A percentile compares a stretch with the other conserved stretches of the same genome.
phyloP scores from a whole-genome alignment of 441 rosid genomes.

The Flueggea neowawraea region DNA sequence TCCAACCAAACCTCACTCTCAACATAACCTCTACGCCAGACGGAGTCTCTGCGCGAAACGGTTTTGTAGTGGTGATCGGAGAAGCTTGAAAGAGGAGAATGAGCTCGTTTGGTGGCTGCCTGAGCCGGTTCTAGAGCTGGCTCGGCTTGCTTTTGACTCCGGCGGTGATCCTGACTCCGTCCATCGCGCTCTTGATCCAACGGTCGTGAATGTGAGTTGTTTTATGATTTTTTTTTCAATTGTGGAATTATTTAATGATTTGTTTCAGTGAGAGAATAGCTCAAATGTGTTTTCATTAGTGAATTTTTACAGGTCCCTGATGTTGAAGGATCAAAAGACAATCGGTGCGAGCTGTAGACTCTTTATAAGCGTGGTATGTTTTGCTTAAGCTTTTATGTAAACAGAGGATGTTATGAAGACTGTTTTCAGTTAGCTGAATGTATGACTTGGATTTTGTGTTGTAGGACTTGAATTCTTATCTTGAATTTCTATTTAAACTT shows the following conservation, averaged over 20 bases:
- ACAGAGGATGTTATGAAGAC: too few species aligned
- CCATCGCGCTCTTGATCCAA: slow-evolving; percentile 64
- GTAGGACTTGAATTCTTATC: slow-evolving; percentile 74
- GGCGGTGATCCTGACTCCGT: slow-evolving; percentile 71
- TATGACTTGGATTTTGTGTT: not conserved
- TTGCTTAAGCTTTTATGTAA: not conserved
- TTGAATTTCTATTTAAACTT: slow-evolving; percentile 63
- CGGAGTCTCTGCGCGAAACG: slow-evolving; percentile 19
- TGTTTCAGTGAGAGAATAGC: not conserved
- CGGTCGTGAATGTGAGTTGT: slow-evolving; percentile 44
- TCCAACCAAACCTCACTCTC: slow-evolving; percentile 14
- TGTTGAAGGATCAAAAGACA: slow-evolving; percentile 42
- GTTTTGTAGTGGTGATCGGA: not conserved
- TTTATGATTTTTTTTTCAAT: not conserved
- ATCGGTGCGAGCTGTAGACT: slow-evolving; percentile 56
- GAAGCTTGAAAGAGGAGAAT: slow-evolving; percentile 31
- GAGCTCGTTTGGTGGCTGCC: slow-evolving; percentile 91
- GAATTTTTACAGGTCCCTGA: slow-evolving; percentile 54
- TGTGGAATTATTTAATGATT: not conserved
- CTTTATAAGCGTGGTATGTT: slow-evolving; percentile 36
- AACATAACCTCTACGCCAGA: not conserved
- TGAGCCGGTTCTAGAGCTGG: slow-evolving; percentile 66
- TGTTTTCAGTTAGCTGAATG: not conserved
- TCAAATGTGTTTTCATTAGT: slow-evolving; percentile 1
- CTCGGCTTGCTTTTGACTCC: slow-evolving; percentile 78